phyloP scores from a whole-genome alignment of 164 flowering plant genomes.

The Macadamia integrifolia region DNA sequence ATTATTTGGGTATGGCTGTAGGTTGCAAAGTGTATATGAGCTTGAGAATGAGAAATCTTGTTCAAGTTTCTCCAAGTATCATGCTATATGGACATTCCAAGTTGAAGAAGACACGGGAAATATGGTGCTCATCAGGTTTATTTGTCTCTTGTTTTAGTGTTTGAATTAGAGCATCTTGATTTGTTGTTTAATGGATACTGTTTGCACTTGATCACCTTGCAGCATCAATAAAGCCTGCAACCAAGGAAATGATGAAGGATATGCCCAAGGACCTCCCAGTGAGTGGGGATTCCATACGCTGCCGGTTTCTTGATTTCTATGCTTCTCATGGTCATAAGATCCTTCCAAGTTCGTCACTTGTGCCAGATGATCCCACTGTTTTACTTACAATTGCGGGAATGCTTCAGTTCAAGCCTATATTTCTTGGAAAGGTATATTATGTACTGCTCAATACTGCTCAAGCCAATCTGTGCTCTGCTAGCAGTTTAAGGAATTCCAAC shows the following conservation, averaged over 20 bases:
- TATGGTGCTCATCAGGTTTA: slow-evolving; percentile 39
- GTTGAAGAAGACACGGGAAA: slow-evolving; percentile 10
- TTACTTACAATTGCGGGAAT: slow-evolving; percentile 93
- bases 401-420: slow-evolving; percentile 97
- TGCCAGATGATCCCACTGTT: slow-evolving; percentile 98
- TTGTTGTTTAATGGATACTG: slow-evolving; percentile 3
- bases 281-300: slow-evolving; percentile 82
- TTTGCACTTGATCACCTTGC: slow-evolving; percentile 25
- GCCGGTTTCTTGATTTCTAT: slow-evolving; percentile 76
- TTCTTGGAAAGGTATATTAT: slow-evolving; percentile 76
- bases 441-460: no score
- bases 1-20: background rate
- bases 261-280: slow-evolving; percentile 25
- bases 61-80: slow-evolving; percentile 15
- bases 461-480: background rate
- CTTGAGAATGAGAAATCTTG: slow-evolving; percentile 13
- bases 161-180: background rate
- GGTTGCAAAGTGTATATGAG: slow-evolving; percentile 20
- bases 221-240: slow-evolving; percentile 57
- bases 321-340: slow-evolving; percentile 84
- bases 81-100: slow-evolving; percentile 4
- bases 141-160: slow-evolving; percentile 7
- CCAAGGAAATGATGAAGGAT: slow-evolving; percentile 40
- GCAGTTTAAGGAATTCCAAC: background rate
- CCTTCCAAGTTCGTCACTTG: slow-evolving; percentile 93